A percentile compares a stretch with the other conserved stretches of the same genome.
Evolutionary conservation across 1,139 yeast genomes (phyloP).

Genomic region (Suhomyces guaymorum): DNA sequence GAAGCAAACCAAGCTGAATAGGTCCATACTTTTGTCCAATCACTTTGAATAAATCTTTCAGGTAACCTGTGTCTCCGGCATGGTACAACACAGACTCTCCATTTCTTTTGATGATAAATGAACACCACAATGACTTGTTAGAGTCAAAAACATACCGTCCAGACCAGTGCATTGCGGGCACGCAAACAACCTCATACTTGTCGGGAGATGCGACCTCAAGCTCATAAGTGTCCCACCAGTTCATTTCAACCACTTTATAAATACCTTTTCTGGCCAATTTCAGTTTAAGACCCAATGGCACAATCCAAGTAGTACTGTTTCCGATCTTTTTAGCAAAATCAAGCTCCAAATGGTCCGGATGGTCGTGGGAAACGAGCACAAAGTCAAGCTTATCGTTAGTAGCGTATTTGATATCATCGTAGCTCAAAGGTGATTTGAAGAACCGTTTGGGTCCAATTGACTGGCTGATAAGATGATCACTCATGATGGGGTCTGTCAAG

Average conservation of each 20-base stretch:
- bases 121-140: constrained; percentile 84
- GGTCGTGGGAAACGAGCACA: constrained; percentile 86
- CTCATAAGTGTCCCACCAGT: constrained; percentile 84
- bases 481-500: constrained; percentile 82
- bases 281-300: constrained; percentile 74
- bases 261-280: constrained; percentile 60
- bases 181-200: constrained; percentile 76
- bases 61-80: constrained; percentile 94
- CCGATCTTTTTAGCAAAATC: constrained; percentile 60
- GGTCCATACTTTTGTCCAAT: constrained; percentile 67
- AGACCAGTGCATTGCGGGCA: constrained; percentile 98
- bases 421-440: constrained; percentile 65
- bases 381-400: constrained; percentile 56
- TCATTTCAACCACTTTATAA: constrained; percentile 64
- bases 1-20: constrained; percentile 69
- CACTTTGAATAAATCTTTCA: constrained; percentile 63
- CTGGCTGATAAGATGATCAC: constrained; percentile 63
- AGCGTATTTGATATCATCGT: constrained; percentile 60
- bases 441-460: constrained; percentile 80
- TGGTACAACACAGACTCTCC: constrained; percentile 77
- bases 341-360: constrained; percentile 88
- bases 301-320: constrained; percentile 71
- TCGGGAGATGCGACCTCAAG: constrained; percentile 44
- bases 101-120: constrained; percentile 67
- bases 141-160: constrained; percentile 79